Percentiles rank a stretch among this genome's conserved stretches.
phyloP scores from a whole-genome alignment of 345 rosid genomes.

The Theobroma cacao region DNA sequence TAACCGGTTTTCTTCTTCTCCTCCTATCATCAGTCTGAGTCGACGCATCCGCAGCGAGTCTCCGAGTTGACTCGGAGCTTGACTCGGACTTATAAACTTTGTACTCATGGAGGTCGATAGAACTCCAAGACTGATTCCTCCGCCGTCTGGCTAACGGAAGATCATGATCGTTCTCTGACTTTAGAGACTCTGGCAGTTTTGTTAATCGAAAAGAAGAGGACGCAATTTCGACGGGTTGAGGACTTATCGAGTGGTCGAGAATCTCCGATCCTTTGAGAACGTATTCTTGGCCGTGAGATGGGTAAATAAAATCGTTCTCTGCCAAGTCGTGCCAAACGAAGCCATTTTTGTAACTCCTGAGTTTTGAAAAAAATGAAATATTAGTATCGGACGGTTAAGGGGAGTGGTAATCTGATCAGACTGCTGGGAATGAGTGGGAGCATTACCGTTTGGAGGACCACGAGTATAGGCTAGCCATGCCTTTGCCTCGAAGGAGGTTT shows the following conservation, averaged over 20 bases:
- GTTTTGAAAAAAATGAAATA: background rate
- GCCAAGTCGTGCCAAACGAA: constrained; percentile 94
- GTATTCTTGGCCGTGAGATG: constrained; percentile 84
- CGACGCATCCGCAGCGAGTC: constrained; percentile 77
- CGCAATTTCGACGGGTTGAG: constrained; percentile 40
- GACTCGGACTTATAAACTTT: constrained; percentile 71
- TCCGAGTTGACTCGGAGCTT: constrained; percentile 43
- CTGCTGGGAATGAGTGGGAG: background rate
- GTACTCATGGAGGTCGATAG: constrained; percentile 73
- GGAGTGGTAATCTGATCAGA: constrained; percentile 21
- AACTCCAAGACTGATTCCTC: constrained; percentile 84
- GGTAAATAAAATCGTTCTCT: constrained; percentile 71
- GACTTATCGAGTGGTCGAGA: constrained; percentile 40
- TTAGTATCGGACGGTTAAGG: background rate
- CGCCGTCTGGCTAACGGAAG: constrained; percentile 45
- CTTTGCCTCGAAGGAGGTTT: constrained; percentile 79
- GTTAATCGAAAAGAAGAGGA: constrained; percentile 51
- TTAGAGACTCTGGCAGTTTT: constrained; percentile 28
- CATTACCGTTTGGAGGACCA: constrained; percentile 93
- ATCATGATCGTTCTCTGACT: constrained; percentile 30
- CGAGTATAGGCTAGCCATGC: constrained; percentile 83
- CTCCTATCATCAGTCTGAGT: constrained; percentile 82
- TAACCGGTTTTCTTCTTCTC: constrained; percentile 48
- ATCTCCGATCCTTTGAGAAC: constrained; percentile 95
- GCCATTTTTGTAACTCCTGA: constrained; percentile 91